A percentile compares a stretch with the other conserved stretches of the same genome.
These are phyloP conservation scores for Trametes maxima DNA, from an alignment of 768 basidiomycete species.

Conservation along the genomic window DNA sequence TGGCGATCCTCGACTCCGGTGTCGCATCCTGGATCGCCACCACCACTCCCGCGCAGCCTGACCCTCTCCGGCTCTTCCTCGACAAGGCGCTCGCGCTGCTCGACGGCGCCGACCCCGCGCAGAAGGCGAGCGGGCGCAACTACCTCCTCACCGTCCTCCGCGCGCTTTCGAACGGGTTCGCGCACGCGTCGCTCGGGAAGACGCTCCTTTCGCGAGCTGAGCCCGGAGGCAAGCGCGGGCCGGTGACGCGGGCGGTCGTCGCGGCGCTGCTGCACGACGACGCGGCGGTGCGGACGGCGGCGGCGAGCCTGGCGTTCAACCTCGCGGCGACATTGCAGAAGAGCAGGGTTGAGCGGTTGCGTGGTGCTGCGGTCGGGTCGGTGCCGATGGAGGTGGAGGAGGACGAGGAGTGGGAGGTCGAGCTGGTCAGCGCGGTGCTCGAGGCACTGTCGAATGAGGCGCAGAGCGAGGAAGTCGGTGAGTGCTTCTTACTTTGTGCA, in stretches of 20 bases:
- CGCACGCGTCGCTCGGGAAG: constrained; percentile 41
- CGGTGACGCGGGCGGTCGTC: constrained; percentile 60
- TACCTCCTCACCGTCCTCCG: constrained; percentile 68
- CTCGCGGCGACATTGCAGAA: constrained; percentile 67
- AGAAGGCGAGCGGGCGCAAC: constrained; percentile 44
- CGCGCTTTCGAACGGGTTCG: constrained; percentile 69
- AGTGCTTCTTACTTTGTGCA: constrained; percentile 1
- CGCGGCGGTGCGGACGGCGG: constrained; percentile 68
- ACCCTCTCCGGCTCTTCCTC: constrained; percentile 51
- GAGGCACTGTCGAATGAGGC: constrained; percentile 76
- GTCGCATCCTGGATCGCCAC: constrained; percentile 54
- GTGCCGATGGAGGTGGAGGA: constrained; percentile 46
- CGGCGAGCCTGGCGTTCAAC: constrained; percentile 83
- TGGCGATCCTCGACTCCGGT: constrained; percentile 67
- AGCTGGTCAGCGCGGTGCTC: constrained; percentile 80
- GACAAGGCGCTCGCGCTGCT: constrained; percentile 43
- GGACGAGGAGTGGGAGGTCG: constrained; percentile 84
- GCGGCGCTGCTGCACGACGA: constrained; percentile 71
- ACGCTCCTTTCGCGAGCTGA: constrained; percentile 41
- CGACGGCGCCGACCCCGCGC: constrained; percentile 31
- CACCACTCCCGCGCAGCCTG: constrained; percentile 27
- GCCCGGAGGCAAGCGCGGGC: constrained; percentile 30
- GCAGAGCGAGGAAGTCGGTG: constrained; percentile 79
- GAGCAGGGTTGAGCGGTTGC: constrained; percentile 49
- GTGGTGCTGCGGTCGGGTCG: constrained; percentile 30